phyloP scores from a whole-genome alignment of 305 asterid species.

The Plantago lanceolata region DNA sequence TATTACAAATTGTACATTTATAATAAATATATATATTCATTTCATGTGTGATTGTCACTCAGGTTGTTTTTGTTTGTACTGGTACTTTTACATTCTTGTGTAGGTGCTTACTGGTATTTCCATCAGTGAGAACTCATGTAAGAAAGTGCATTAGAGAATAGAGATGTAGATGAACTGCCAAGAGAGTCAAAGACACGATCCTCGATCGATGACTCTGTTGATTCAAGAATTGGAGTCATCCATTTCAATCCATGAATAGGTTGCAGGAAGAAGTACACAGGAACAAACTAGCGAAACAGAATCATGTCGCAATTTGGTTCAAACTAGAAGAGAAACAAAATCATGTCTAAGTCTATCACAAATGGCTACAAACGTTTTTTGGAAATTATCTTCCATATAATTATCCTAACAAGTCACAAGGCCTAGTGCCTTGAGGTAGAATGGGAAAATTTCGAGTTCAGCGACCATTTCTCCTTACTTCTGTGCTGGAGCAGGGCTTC shows the following conservation, averaged over 20 bases:
- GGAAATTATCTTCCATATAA: conserved; percentile 1
- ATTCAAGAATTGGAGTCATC: neutral
- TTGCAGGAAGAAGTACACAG: neutral
- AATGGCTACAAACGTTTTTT: neutral
- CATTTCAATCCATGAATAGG: neutral
- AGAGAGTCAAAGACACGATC: too few species aligned
- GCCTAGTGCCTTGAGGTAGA: neutral
- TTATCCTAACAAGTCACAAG: conserved; percentile 4
- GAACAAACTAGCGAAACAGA: conserved; percentile 3
- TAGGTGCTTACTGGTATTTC: neutral
- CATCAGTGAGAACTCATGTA: too few species aligned
- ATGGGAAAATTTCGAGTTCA: neutral
- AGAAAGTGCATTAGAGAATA: too few species aligned
- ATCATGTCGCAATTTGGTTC: conserved; percentile 1
- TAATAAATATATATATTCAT: neutral
- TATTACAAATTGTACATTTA: neutral
- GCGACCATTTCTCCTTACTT: conserved; percentile 29
- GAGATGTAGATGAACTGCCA: too few species aligned
- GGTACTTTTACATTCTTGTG: neutral
- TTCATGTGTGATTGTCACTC: neutral
- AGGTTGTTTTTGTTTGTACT: neutral
- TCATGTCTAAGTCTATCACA: conserved; percentile 7
- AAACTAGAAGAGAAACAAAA: conserved; percentile 3
- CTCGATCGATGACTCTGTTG: neutral
- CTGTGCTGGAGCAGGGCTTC: conserved; percentile 47